Percentiles rank a stretch among this genome's conserved stretches.
These are phyloP conservation scores for Spatholobus suberectus DNA, from an alignment of 306 rosid species.

Conservation along the genomic window DNA sequence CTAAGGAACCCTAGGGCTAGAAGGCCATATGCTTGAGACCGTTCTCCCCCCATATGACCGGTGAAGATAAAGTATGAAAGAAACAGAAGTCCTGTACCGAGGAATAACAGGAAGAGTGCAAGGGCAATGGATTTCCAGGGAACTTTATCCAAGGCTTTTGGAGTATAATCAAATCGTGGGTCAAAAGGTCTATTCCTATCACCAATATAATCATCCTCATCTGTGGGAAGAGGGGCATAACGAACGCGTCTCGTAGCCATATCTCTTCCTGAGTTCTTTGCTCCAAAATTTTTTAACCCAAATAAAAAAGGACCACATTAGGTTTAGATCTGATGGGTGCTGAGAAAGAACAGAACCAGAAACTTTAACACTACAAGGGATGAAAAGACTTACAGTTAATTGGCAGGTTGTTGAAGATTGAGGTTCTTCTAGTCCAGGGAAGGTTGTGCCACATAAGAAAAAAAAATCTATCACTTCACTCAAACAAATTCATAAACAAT, in stretches of 20 bases:
- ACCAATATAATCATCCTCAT: constrained; percentile 61
- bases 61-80: constrained; percentile 84
- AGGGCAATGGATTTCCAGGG: constrained; percentile 96
- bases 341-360: constrained; percentile 26
- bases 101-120: constrained; percentile 79
- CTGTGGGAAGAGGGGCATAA: constrained; percentile 64
- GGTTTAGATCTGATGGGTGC: constrained; percentile 27
- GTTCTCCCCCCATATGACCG: constrained; percentile 97
- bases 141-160: constrained; percentile 76
- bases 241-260: constrained; percentile 82
- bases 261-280: constrained; percentile 20
- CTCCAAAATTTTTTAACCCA: constrained; percentile 7
- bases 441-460: constrained; percentile 5
- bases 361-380: constrained; percentile 18
- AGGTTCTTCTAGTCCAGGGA: constrained; percentile 13
- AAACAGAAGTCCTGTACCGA: constrained; percentile 77
- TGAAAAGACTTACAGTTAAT: constrained; percentile 30
- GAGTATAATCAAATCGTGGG: constrained; percentile 89
- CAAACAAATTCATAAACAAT: background rate
- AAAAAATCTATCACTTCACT: constrained; percentile 15
- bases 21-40: constrained; percentile 91
- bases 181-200: constrained; percentile 54
- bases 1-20: constrained; percentile 81
- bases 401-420: constrained; percentile 19
- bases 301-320: background rate